Conservation (phyloP, 257 asterid species). For the Dorcoceras hygrometricum region DNA sequence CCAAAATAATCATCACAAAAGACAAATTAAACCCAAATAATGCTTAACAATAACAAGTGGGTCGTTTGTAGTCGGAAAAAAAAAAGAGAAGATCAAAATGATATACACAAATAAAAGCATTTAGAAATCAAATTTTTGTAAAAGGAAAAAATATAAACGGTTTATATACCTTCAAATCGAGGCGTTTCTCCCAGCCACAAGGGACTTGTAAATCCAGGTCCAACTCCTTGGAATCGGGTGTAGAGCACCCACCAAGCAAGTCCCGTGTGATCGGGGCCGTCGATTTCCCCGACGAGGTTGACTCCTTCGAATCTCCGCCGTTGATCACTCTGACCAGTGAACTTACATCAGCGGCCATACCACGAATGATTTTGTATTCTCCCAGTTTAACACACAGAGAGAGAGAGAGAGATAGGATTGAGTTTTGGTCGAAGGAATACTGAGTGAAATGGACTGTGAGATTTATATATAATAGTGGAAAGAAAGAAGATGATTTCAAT, state of each 20-base stretch:
- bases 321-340: conserved; percentile 46
- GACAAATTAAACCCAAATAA: neutral
- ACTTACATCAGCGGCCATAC: conserved; percentile 79
- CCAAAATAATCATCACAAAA: neutral
- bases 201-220: conserved; percentile 60
- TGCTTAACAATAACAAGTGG: neutral
- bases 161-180: conserved; percentile 75
- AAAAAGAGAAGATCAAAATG: too few species aligned
- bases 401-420: neutral
- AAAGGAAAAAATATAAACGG: too few species aligned
- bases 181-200: conserved; percentile 62
- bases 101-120: too few species aligned
- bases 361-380: neutral
- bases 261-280: conserved; percentile 70
- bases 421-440: neutral
- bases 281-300: conserved; percentile 38
- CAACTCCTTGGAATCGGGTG: conserved; percentile 62
- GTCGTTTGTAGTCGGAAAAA: too few species aligned
- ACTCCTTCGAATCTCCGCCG: conserved; percentile 45
- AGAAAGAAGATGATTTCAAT: conserved; percentile 18
- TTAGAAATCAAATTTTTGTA: too few species aligned
- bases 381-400: neutral
- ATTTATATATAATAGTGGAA: conserved; percentile 10
- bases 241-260: conserved; percentile 63
- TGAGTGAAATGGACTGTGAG: neutral